Evolutionary conservation across 2,329 filamentous ascomycete genomes (phyloP), one percentile per base, ranked within the genome.

Genomic region (Coleophoma cylindrospora): DNA sequence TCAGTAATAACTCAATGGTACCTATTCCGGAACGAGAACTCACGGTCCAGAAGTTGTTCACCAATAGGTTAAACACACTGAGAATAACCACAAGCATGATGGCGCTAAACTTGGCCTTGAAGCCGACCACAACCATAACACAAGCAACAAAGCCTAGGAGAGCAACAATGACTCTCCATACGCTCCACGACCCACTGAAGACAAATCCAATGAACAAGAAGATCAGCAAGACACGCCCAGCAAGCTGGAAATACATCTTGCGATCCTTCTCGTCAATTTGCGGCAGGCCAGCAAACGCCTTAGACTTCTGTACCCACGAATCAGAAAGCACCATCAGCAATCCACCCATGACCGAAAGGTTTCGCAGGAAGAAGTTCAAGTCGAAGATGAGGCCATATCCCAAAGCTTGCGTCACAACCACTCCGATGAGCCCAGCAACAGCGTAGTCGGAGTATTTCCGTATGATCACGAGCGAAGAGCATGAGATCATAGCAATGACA

Each of bases 41-140:
- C 79, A 96, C 91, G 67, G 91, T 97, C 94, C 94, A 99, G 79
- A 96, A 99, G 82, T 97, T 99, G 84, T 99, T 99, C 63, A 97
- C 94, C 57, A 97, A 71, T 43, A 99, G 72, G 72, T 99, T 99
- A 79, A 99, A 99, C 57, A 96, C 76, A 74, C 91, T 96, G 65
- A 99, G 77, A 64, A 99, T 91, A 52, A 99, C 82, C 32, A 99
- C 94, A 60, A 99, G 77, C 63, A 99, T 87, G 48, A 94, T 91
- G 40, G 94, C 94, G 70, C 91, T 96, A 78, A 91, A 95, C 83
- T 99, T 99, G 66, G 94, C 92, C 84, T 99, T 99, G 84, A 99
- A 99, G 41, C 94, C 94, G 57, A 99, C 94, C 48, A 96, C 89
- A 54, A 99, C 94, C 94, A 99, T 99, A 64, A 99, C 80, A 65